A percentile compares a stretch with the other conserved stretches of the same genome.
These are phyloP conservation scores for Trametes cinnabarina DNA, from an alignment of 768 basidiomycete species.

Conservation along the genomic window DNA sequence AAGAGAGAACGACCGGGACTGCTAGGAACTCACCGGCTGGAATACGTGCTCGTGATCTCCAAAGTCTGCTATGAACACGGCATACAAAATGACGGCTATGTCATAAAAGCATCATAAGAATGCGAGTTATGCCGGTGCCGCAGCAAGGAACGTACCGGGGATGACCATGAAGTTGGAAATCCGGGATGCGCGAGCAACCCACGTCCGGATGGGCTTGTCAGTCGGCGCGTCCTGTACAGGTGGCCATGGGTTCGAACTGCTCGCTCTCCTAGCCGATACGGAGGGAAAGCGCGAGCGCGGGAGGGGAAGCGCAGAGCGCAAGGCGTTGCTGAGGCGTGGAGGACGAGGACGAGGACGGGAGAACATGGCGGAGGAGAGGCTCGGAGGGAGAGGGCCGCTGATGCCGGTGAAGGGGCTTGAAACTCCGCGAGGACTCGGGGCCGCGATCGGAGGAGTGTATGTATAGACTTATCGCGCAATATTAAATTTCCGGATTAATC, in stretches of 20 bases:
- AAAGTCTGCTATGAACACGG: constrained; percentile 62
- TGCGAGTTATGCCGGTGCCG: not conserved
- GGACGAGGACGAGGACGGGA: not conserved
- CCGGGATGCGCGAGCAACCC: constrained; percentile 39
- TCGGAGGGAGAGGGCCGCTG: not conserved
- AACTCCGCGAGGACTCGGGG: constrained; percentile 14
- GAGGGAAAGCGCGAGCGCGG: not conserved
- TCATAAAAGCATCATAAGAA: not conserved
- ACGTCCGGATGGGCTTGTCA: constrained; percentile 12
- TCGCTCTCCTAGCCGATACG: not conserved
- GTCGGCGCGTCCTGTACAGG: not conserved
- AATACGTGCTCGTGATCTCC: constrained; percentile 73
- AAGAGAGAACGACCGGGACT: not conserved
- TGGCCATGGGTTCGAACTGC: constrained; percentile 14
- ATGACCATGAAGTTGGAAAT: constrained; percentile 54
- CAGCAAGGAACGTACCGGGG: constrained; percentile 43
- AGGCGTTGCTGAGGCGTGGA: not conserved
- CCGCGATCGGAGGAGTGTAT: constrained; percentile 15
- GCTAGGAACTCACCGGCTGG: constrained; percentile 51
- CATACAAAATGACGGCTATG: constrained; percentile 53
- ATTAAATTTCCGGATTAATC: too few relatives aligned
- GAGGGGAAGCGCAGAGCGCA: not conserved
- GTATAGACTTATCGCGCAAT: constrained; percentile 1
- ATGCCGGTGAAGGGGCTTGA: not conserved
- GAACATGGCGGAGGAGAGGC: constrained; percentile 12